Evolutionary conservation across 169 alveolate species (phyloP), one percentile per base, ranked within the genome.

Genomic region (Miamiensis avidus): DNA sequence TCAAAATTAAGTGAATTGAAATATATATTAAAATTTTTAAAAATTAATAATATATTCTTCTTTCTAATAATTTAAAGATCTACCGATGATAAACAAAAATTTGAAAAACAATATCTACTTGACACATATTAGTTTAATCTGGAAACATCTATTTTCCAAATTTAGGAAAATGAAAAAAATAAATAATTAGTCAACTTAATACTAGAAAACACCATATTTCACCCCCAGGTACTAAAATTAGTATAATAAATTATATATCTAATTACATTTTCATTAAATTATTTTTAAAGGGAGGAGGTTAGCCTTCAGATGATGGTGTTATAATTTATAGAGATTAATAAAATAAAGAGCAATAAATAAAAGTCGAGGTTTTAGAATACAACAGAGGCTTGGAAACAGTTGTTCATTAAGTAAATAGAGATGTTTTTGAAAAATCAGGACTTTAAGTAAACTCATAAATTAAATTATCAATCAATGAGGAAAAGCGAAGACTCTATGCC

Each of bases 261-360:
- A 49, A 49, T 49, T 49, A 11, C 20, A 11, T 49, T 11, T 4
- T 49, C 20, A 49, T 49, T 11, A 11, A 49, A 49, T 20, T 49
- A 11, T 11, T 49, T 49, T 49, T 11, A 49, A 49, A 91, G 83
- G 96, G 96, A 20, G 96, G 96, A 64, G 97, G 96, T 11, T 87
- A 94, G 74, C 97, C 97, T 32, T 76, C 88, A 64, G 97, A 94
- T 82, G 91, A 84, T 29, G 97, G 97, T 16, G 32, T 25, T n/a
- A 83, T 94, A 15, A 31, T 82, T 29, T 31, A 82, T 69, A 49
- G 90, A 82, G 25, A 88, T 85, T 25, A 81, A 26, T 31, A 29
- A 82, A 27, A 31, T 65, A 85, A 89, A 32, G 81, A 78, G 25
- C 86, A 20, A 29, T 34, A 33, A 0, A 29, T 75, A 26, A 49